A percentile compares a stretch with the other conserved stretches of the same genome.
Evolutionary conservation across 805 yeast genomes (phyloP).

Genomic region (Myxozyma melibiosi): DNA sequence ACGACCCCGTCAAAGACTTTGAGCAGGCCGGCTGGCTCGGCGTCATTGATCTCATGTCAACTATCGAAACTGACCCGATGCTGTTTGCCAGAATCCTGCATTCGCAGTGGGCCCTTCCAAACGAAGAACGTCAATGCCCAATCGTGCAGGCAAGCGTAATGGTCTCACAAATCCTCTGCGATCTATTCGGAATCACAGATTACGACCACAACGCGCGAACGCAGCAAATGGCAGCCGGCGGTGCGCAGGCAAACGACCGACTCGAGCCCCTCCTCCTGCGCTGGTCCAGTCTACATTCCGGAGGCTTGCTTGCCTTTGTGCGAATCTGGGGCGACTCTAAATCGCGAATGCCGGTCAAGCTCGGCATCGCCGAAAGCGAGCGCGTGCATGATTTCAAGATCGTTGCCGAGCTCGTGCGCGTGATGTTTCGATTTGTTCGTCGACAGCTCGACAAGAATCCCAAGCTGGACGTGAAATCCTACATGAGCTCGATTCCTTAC

Average conservation of each 20-base stretch:
- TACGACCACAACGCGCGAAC: background rate
- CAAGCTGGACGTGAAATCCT: background rate
- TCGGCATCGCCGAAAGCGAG: background rate
- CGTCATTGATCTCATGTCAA: slow-evolving; percentile 11
- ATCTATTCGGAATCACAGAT: slow-evolving; percentile 5
- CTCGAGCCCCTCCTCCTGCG: slow-evolving; percentile 17
- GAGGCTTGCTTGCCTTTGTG: slow-evolving; percentile 12
- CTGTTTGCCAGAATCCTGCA: slow-evolving; percentile 4
- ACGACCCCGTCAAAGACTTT: slow-evolving; percentile 9
- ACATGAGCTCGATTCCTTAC: slow-evolving; percentile 1
- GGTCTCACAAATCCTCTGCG: slow-evolving; percentile 12
- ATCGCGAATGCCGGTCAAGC: background rate
- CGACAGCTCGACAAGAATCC: background rate
- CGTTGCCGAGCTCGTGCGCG: slow-evolving; percentile 15
- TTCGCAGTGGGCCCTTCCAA: slow-evolving; percentile 19
- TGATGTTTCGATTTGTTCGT: slow-evolving; percentile 6
- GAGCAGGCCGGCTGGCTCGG: slow-evolving; percentile 21
- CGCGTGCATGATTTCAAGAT: slow-evolving; percentile 7
- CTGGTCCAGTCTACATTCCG: slow-evolving; percentile 25
- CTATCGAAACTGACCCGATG: background rate
- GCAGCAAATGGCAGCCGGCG: background rate
- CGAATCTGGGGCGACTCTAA: slow-evolving; percentile 16
- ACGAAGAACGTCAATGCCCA: slow-evolving; percentile 14
- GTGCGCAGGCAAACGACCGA: background rate
- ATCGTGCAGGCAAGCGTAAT: slow-evolving; percentile 14